Evolutionary conservation across 2,329 filamentous ascomycete genomes (phyloP), one percentile per base, ranked within the genome.

Genomic region (Teratosphaeria zuluensis): DNA sequence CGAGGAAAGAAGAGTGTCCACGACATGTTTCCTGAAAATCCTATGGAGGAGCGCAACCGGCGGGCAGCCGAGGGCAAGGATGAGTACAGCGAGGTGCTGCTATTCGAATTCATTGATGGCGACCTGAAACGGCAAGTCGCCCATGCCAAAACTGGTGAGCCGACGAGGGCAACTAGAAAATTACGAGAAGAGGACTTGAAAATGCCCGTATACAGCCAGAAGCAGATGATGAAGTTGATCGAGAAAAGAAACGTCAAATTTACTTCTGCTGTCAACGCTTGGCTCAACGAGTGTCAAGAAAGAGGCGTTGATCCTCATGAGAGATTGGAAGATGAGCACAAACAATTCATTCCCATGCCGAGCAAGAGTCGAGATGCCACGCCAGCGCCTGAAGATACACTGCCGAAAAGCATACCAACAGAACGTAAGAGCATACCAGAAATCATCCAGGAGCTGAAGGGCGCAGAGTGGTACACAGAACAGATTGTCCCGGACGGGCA

Each of bases 401-500:
- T 90, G 21, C 90, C 90, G 0, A 79, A 82, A 33, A 81, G 79
- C 0, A 95, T 97, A 55, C 92, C 92, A 0, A 84, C 81, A 53
- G 88, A 95, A 63, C 82, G 94, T 52, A 88, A 90, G 68, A 79
- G 82, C 1, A 89, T 99, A 32, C 81, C 89, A 0, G 88, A 95
- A 56, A 97, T 99, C 35, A 80, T 99, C 1, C 79, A 84, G 32
- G 90, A 96, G 69, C 84, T 99, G 38, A 90, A 90, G 67, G 81
- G 84, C 8, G 83, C 88, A 65, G 80, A 92, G 28, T 95, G 92
- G 89, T 99, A 99, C 68, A 88, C 85, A 4, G 87, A 86, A 0
- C 94, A 99, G 73, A 91, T 99, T 63, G 92, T 97, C 0, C 90
- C 92, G 0, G 89, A 95, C 65, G 94, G 94, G 0, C 91, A 96